phyloP scores from a whole-genome alignment of 192 early-diverging fungal species.

The Backusella westeae region DNA sequence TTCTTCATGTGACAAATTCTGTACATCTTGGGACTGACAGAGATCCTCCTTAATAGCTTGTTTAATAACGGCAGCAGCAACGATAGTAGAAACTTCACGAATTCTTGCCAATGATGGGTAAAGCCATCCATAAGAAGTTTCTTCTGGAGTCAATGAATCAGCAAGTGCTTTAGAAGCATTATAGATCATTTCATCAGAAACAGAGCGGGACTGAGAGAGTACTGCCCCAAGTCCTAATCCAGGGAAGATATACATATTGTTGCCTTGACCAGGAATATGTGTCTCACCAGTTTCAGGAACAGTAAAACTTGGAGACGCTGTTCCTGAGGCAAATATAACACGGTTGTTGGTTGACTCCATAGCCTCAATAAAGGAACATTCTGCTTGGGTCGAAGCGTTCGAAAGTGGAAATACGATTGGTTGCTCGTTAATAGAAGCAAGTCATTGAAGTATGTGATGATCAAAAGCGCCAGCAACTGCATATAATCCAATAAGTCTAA shows the following conservation, averaged over 20 bases:
- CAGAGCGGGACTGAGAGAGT: constrained; percentile 62
- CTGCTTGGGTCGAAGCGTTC: constrained; percentile 85
- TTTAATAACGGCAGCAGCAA: constrained; percentile 80
- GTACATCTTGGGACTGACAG: not conserved
- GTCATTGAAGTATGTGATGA: constrained; percentile 61
- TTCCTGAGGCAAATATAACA: constrained; percentile 95
- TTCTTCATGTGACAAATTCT: constrained; percentile 1
- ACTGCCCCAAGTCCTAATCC: constrained; percentile 88
- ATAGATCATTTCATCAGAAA: constrained; percentile 87
- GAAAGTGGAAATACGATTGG: constrained; percentile 94
- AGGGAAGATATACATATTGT: constrained; percentile 98
- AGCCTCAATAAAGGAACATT: constrained; percentile 93
- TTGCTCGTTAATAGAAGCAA: constrained; percentile 76
- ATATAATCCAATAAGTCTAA: constrained; percentile 82
- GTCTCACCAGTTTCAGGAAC: constrained; percentile 58
- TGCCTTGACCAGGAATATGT: constrained; percentile 83
- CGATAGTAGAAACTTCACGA: constrained; percentile 74
- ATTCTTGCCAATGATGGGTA: constrained; percentile 89
- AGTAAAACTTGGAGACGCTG: constrained; percentile 83
- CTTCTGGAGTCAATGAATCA: constrained; percentile 70
- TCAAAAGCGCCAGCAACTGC: constrained; percentile 83
- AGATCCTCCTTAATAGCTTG: constrained; percentile 27
- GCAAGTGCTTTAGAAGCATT: constrained; percentile 76
- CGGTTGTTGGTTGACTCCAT: constrained; percentile 83
- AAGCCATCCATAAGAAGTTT: constrained; percentile 66